phyloP scores from a whole-genome alignment of 768 basidiomycete genomes.

The Leccinellum albellum region DNA sequence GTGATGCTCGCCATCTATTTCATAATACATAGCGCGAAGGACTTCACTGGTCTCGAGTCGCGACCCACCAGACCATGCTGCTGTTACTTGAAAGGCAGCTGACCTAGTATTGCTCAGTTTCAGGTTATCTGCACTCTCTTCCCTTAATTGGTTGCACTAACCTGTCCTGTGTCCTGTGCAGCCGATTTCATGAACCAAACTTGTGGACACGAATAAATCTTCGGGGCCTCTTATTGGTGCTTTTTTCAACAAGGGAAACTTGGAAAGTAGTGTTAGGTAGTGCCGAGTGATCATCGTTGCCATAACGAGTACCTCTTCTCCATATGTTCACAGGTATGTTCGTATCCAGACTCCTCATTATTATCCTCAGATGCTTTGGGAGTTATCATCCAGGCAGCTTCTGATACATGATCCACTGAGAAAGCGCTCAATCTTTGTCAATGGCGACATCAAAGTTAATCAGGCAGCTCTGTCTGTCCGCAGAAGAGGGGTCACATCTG shows the following conservation, averaged over 20 bases:
- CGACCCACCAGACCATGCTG: neutral
- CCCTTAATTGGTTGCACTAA: neutral
- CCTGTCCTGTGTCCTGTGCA: neutral
- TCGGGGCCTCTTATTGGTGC: neutral
- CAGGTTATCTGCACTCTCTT: neutral
- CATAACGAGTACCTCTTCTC: neutral
- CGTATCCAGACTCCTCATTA: constrained; percentile 3
- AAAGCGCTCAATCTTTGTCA: too few relatives aligned
- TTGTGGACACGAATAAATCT: constrained; percentile 3
- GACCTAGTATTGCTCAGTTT: neutral
- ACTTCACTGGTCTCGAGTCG: too few relatives aligned
- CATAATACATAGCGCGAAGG: neutral
- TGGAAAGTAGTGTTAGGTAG: too few relatives aligned
- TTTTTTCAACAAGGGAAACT: constrained; percentile 1
- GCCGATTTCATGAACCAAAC: neutral
- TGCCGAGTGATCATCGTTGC: neutral
- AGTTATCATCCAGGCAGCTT: too few relatives aligned
- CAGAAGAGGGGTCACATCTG: constrained; percentile 12
- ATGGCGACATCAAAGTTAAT: too few relatives aligned
- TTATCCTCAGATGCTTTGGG: too few relatives aligned
- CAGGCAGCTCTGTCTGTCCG: constrained; percentile 25
- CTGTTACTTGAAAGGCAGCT: constrained; percentile 1
- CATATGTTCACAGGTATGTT: neutral
- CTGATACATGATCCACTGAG: too few relatives aligned
- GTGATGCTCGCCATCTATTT: constrained; percentile 25